phyloP scores from a whole-genome alignment of 768 basidiomycete species.

The Rhodosporidiobolus sp. region DNA sequence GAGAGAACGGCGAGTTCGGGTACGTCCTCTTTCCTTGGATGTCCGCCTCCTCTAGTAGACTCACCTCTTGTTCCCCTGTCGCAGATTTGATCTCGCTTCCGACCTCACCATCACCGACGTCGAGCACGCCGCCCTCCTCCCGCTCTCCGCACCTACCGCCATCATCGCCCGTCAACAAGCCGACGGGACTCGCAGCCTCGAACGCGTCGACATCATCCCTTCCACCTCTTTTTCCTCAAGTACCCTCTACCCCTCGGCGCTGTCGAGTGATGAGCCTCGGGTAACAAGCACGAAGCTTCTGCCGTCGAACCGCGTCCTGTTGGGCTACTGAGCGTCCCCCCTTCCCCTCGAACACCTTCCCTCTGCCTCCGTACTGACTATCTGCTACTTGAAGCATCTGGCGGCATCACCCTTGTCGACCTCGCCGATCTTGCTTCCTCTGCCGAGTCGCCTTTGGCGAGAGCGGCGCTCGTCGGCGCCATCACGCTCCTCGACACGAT shows the following conservation, averaged over 20 bases:
- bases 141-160: neutral
- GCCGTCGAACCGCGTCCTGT: constrained; percentile 59
- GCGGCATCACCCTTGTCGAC: neutral
- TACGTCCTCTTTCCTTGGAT: neutral
- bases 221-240: neutral
- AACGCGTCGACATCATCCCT: neutral
- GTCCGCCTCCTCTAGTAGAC: neutral
- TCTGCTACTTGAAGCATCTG: neutral
- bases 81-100: neutral
- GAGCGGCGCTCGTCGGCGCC: constrained; percentile 14
- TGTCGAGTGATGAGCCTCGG: constrained; percentile 35
- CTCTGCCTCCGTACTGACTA: neutral
- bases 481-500: constrained; percentile 43
- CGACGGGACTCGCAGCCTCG: too few species aligned
- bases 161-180: neutral
- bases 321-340: constrained; percentile 61
- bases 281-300: constrained; percentile 58
- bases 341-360: too few species aligned
- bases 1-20: neutral
- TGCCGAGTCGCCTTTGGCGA: neutral
- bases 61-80: neutral
- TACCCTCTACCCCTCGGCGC: neutral
- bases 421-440: neutral
- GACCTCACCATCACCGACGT: neutral
- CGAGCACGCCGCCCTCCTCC: neutral